Evolutionary conservation across 805 yeast genomes (phyloP).

Genomic region (Vanderwaltozyma verrucispora): DNA sequence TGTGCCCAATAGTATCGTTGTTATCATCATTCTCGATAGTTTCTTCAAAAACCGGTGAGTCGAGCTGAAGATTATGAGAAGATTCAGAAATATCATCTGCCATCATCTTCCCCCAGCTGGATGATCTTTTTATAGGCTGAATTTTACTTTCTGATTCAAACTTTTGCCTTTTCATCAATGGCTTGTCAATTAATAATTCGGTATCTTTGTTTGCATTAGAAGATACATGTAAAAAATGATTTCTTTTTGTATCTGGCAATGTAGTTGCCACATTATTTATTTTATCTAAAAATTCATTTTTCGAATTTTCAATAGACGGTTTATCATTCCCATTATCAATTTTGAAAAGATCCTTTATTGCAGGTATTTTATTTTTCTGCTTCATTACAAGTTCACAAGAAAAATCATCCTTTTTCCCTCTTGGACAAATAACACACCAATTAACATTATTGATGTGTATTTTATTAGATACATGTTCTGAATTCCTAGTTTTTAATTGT

Average conservation of each 20-base stretch:
- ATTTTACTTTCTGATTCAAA: slow-evolving; percentile 1
- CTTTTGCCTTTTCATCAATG: slow-evolving; percentile 4
- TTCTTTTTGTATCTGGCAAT: background rate
- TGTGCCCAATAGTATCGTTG: slow-evolving; percentile 5
- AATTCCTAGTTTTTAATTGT: slow-evolving; percentile 3
- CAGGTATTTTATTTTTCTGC: background rate
- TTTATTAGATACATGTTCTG: background rate
- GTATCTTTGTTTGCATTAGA: background rate
- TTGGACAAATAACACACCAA: slow-evolving; percentile 29
- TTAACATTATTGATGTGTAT: slow-evolving; percentile 19
- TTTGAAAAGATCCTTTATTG: slow-evolving; percentile 1
- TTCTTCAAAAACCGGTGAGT: background rate
- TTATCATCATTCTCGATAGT: slow-evolving; percentile 1
- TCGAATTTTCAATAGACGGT: background rate
- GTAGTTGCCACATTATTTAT: background rate
- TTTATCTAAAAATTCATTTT: slow-evolving; percentile 1
- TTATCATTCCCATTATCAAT: background rate
- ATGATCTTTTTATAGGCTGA: slow-evolving; percentile 10
- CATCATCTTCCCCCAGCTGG: slow-evolving; percentile 26
- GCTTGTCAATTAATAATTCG: background rate
- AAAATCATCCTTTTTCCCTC: slow-evolving; percentile 17
- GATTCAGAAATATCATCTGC: slow-evolving; percentile 5
- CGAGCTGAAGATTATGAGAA: background rate
- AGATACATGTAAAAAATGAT: background rate
- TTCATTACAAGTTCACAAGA: slow-evolving; percentile 8